phyloP scores from a whole-genome alignment of 768 basidiomycete species.

The Amanita rimosa region DNA sequence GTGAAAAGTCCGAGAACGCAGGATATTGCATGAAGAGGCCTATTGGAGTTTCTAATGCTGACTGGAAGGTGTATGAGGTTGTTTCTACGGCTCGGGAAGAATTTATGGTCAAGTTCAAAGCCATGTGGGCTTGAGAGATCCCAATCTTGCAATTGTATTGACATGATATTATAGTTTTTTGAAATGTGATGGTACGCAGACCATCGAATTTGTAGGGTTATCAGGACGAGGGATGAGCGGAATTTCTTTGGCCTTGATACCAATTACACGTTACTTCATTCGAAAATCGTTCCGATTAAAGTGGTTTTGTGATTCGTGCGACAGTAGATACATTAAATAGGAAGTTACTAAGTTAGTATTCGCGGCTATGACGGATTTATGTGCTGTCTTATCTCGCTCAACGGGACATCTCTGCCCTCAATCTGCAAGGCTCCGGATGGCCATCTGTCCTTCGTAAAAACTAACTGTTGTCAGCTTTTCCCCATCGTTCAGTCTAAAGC shows the following conservation, averaged over 20 bases:
- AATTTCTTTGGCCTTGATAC: too few species aligned
- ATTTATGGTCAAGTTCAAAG: slow-evolving; percentile 48
- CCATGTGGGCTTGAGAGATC: slow-evolving; percentile 42
- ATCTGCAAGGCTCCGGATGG: neutral
- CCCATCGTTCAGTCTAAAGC: neutral
- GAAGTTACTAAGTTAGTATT: too few species aligned
- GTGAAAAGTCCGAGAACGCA: slow-evolving; percentile 5
- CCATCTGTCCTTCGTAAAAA: slow-evolving; percentile 3
- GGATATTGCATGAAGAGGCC: slow-evolving; percentile 20
- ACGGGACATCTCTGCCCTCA: neutral
- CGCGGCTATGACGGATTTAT: too few species aligned
- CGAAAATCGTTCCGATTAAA: too few species aligned
- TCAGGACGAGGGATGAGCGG: too few species aligned
- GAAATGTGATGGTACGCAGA: too few species aligned
- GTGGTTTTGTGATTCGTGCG: too few species aligned
- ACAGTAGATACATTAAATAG: too few species aligned
- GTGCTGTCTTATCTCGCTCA: neutral
- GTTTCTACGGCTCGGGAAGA: slow-evolving; percentile 30
- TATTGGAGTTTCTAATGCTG: slow-evolving; percentile 25
- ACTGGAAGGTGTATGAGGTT: slow-evolving; percentile 48
- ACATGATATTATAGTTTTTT: neutral
- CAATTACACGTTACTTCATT: too few species aligned
- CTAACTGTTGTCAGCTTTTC: neutral
- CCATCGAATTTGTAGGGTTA: neutral
- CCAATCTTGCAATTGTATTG: neutral